phyloP scores from a whole-genome alignment of 352 stramenopile genomes.

The Phytophthora pisi region DNA sequence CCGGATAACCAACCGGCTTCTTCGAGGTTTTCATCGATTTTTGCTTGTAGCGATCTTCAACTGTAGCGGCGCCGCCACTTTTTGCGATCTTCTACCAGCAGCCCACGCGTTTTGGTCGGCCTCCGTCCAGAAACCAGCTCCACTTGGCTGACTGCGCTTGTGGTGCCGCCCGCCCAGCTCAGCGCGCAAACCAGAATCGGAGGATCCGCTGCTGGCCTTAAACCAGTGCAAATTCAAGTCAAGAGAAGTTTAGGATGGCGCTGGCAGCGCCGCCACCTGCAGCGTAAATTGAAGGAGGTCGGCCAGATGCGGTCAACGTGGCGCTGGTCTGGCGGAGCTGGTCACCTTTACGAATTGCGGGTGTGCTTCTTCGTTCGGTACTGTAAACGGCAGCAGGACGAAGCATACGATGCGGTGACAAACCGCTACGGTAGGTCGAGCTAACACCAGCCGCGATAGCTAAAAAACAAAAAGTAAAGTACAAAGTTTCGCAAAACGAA shows the following conservation, averaged over 20 bases:
- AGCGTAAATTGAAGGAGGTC: background rate
- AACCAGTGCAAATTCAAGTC: background rate
- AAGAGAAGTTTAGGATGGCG: background rate
- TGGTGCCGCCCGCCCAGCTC: constrained; percentile 11
- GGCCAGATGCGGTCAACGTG: background rate
- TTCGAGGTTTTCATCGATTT: background rate
- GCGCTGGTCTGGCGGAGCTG: background rate
- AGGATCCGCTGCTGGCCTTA: background rate
- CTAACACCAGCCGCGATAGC: background rate
- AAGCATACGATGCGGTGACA: background rate
- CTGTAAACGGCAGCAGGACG: background rate
- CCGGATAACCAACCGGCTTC: constrained; percentile 18
- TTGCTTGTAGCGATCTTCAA: background rate
- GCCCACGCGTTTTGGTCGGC: constrained; percentile 5
- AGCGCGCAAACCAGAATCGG: constrained; percentile 6
- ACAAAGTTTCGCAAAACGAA: background rate
- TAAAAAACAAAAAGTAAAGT: background rate
- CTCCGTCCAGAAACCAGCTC: constrained; percentile 21
- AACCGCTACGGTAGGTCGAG: too few relatives aligned
- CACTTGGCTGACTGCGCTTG: background rate
- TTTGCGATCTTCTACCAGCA: background rate
- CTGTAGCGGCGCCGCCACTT: background rate
- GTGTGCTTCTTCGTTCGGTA: background rate
- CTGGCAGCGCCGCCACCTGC: background rate
- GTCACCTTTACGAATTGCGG: constrained; percentile 12